Conservation (phyloP, 2,329 filamentous ascomycete genomes). For the Clonostachys byssicola region DNA sequence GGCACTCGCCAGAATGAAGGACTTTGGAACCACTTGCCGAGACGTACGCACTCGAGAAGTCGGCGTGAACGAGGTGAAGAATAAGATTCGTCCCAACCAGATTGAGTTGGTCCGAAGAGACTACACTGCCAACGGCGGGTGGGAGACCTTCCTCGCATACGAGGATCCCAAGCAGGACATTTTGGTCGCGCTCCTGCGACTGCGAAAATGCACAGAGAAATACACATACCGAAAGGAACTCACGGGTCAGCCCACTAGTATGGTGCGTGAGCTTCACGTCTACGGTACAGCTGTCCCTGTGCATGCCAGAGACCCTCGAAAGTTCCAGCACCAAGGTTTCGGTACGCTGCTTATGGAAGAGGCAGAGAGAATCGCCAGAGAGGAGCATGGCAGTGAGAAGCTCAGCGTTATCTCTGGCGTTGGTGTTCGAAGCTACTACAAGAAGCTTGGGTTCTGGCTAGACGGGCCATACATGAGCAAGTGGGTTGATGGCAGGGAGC, state of each 20-base stretch:
- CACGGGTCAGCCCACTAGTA: conserved; percentile 77
- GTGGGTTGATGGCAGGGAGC: conserved; percentile 47
- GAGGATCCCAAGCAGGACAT: conserved; percentile 99
- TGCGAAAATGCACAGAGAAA: conserved; percentile 86
- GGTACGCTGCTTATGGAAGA: conserved; percentile 97
- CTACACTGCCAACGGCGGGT: conserved; percentile 92
- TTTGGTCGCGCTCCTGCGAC: conserved; percentile 80
- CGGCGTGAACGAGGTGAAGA: conserved; percentile 97
- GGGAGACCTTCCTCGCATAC: conserved; percentile 98
- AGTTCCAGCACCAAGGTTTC: conserved; percentile 98
- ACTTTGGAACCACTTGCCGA: conserved; percentile 94
- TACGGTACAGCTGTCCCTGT: conserved; percentile 98
- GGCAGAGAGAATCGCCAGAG: conserved; percentile 88
- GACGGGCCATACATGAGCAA: conserved; percentile 85
- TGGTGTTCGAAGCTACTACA: conserved; percentile 92
- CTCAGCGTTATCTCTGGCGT: conserved; percentile 98
- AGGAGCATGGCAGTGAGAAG: conserved; percentile 92
- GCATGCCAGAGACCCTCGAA: conserved; percentile 88
- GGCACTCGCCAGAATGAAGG: conserved; percentile 95
- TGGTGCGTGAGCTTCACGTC: conserved; percentile 92
- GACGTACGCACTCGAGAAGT: conserved; percentile 96
- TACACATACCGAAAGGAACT: conserved; percentile 92
- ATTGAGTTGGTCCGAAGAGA: conserved; percentile 92
- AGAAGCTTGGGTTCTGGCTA: conserved; percentile 85
- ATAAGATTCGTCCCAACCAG: conserved; percentile 95